Percentiles rank a stretch among this genome's conserved stretches.
phyloP scores from a whole-genome alignment of 139 green algal genomes.

The Chlorella ohadii region DNA sequence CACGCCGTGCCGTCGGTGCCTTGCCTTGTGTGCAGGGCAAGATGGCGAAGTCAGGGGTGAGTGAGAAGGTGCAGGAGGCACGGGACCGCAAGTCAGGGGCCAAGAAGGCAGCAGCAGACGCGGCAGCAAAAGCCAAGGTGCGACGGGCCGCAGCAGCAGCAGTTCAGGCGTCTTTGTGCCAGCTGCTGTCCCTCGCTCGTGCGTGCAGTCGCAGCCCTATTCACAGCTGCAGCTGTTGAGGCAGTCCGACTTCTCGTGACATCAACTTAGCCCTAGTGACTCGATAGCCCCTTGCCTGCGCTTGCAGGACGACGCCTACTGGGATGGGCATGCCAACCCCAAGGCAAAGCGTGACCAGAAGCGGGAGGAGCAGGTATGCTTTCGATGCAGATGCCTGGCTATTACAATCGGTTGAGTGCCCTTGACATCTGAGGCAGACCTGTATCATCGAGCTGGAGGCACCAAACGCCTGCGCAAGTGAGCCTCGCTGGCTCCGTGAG shows the following conservation, averaged over 20 bases:
- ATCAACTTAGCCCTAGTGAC: too few relatives aligned
- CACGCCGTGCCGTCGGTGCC: too few relatives aligned
- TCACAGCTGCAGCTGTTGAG: neutral
- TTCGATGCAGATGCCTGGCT: neutral
- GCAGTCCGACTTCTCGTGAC: too few relatives aligned
- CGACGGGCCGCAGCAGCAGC: neutral
- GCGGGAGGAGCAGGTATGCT: conserved; percentile 58
- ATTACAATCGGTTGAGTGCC: too few relatives aligned
- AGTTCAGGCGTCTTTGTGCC: too few relatives aligned
- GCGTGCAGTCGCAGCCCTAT: too few relatives aligned
- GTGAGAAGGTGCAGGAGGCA: conserved; percentile 53
- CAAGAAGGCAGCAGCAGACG: conserved; percentile 32
- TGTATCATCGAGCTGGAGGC: too few relatives aligned
- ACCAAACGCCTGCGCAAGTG: too few relatives aligned
- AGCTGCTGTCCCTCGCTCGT: neutral
- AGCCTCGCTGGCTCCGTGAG: too few relatives aligned
- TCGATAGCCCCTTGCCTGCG: too few relatives aligned
- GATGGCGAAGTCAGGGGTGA: conserved; percentile 21
- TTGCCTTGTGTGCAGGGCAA: neutral
- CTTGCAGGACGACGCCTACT: conserved; percentile 66
- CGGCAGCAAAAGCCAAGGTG: conserved; percentile 44
- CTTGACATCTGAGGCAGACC: too few relatives aligned
- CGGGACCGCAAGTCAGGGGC: conserved; percentile 49
- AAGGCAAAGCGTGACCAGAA: conserved; percentile 66
- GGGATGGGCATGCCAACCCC: conserved; percentile 56